Base-by-base conservation (phyloP, 768 basidiomycete genomes). In the Tremella fuciformis region DNA sequence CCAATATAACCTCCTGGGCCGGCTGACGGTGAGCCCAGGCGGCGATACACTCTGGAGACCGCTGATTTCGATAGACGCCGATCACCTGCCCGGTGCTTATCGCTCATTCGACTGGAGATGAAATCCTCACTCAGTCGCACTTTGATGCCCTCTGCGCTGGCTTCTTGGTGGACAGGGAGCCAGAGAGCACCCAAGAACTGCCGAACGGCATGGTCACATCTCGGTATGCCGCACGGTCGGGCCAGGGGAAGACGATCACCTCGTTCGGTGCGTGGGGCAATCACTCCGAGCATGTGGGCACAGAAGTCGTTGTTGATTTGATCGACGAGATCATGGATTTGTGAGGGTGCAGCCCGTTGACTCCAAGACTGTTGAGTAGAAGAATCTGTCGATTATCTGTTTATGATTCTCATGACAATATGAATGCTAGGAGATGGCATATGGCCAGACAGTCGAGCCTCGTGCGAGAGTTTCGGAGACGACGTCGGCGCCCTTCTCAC, bases 401-500 rank as follows among this genome's bases (percentile, higher is more conserved):
- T n/a, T n/a, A n/a, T n/a, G n/a, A n/a, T n/a, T n/a, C n/a, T n/a
- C n/a, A n/a, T n/a, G n/a, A n/a, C n/a, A n/a, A n/a, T n/a, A n/a
- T n/a, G n/a, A n/a, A n/a, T n/a, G n/a, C n/a, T n/a, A n/a, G n/a
- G n/a, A n/a, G n/a, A n/a, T n/a, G n/a, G n/a, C n/a, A n/a, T n/a
- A n/a, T n/a, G n/a, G n/a, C n/a, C n/a, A n/a, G n/a, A n/a, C n/a
- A n/a, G n/a, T n/a, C n/a, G n/a, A n/a, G n/a, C n/a, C n/a, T n/a
- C n/a, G 48, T 19, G 11, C 24, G 13, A 59, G 53, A 3, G 55
- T 55, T 9, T 55, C 40, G 25, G 40, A 7, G 39, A 63, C 16
- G 54, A 64, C 57, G n/a, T 52, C 9, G 9, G 53, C 54, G 8
- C 41, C 50, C 19, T 56, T 54, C 57, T 65, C 64, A 15, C 55